Conservation (phyloP, 805 yeast species). For the Wickerhamiella brachini region DNA sequence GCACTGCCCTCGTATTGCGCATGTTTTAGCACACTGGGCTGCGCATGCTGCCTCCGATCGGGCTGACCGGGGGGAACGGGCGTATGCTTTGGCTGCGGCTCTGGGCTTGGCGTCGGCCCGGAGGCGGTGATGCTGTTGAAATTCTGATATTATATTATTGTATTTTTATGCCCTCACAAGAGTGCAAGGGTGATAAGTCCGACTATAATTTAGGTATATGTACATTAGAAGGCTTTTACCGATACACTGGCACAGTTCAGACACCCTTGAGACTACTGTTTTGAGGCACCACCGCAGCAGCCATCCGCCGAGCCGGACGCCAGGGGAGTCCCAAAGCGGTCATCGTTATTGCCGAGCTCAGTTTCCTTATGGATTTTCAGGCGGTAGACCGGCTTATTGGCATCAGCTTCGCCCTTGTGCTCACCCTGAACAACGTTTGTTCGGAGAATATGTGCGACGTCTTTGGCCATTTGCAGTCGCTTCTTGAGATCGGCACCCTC, state of each 20-base stretch:
- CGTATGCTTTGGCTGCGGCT: background rate
- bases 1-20: constrained; percentile 48
- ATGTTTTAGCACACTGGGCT: constrained; percentile 13
- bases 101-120: background rate
- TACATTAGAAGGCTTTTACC: background rate
- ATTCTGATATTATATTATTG: background rate
- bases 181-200: background rate
- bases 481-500: constrained; percentile 28
- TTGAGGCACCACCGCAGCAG: constrained; percentile 10
- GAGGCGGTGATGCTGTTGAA: background rate
- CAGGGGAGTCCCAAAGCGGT: constrained; percentile 4
- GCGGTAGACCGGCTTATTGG: constrained; percentile 17
- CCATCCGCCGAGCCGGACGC: constrained; percentile 4
- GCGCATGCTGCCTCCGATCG: background rate
- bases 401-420: constrained; percentile 8
- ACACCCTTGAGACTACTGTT: too few relatives aligned
- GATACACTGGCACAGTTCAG: background rate
- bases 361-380: constrained; percentile 68
- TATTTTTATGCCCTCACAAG: background rate
- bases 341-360: constrained; percentile 83
- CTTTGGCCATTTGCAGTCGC: constrained; percentile 44
- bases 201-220: background rate
- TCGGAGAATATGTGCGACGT: constrained; percentile 54
- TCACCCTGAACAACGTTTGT: constrained; percentile 79
- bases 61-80: background rate